Conservation (phyloP, 2,329 filamentous ascomycete species). For the Fusarium oligoseptatum region DNA sequence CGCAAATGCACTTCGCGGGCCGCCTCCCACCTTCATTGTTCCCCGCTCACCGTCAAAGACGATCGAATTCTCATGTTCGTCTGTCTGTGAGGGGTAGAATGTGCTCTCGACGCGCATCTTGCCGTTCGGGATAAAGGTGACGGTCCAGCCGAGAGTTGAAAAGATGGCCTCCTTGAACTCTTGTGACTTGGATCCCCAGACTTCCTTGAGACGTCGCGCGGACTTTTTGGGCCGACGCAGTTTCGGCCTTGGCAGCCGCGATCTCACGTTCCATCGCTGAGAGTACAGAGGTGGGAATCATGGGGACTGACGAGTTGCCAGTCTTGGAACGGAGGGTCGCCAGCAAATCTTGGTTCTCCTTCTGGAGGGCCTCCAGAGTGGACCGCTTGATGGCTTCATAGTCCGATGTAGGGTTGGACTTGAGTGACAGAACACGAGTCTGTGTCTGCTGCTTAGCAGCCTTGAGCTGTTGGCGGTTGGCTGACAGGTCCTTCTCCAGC, state of each 20-base stretch:
- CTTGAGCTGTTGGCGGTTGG: constrained; percentile 79
- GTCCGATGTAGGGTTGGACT: constrained; percentile 92
- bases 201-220: constrained; percentile 87
- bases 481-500: constrained; percentile 80
- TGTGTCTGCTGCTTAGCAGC: constrained; percentile 75
- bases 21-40: constrained; percentile 97
- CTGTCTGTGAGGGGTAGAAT: constrained; percentile 78
- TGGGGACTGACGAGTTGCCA: constrained; percentile 62
- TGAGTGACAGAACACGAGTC: constrained; percentile 86
- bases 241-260: constrained; percentile 76
- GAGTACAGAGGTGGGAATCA: constrained; percentile 83
- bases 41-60: constrained; percentile 94
- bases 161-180: constrained; percentile 98
- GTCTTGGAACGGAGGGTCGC: constrained; percentile 71
- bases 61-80: constrained; percentile 79
- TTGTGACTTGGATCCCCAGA: constrained; percentile 89
- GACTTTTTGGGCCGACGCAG: constrained; percentile 86
- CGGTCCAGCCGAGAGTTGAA: constrained; percentile 90
- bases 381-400: constrained; percentile 86
- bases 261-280: constrained; percentile 82
- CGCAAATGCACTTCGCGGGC: constrained; percentile 88
- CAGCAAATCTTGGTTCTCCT: constrained; percentile 87
- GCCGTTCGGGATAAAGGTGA: constrained; percentile 97
- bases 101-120: constrained; percentile 92
- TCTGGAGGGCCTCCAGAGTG: constrained; percentile 81